These are phyloP conservation scores for Isabelozyma gotoi DNA, from an alignment of 805 yeast genomes.

Conservation along the genomic window DNA sequence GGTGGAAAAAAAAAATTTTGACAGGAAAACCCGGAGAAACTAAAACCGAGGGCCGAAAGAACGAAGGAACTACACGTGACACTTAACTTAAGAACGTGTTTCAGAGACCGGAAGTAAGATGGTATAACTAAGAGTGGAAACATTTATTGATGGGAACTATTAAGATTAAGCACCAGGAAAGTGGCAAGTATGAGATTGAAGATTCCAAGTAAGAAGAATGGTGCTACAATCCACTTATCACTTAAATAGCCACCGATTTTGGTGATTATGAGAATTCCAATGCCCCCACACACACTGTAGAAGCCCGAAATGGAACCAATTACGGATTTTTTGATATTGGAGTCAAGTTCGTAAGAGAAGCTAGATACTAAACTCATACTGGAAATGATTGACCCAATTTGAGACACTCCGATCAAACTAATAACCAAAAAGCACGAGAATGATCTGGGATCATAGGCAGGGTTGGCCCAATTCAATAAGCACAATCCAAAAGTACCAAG, in stretches of 20 bases:
- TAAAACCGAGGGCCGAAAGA: background rate
- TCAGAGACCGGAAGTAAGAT: background rate
- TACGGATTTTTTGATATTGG: slow-evolving; percentile 43
- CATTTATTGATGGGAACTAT: too few species aligned
- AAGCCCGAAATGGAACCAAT: slow-evolving; percentile 72
- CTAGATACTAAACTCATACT: slow-evolving; percentile 58
- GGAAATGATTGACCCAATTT: slow-evolving; percentile 59
- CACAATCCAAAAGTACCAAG: slow-evolving; percentile 39
- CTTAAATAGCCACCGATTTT: slow-evolving; percentile 63
- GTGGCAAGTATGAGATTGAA: slow-evolving; percentile 31
- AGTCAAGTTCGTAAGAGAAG: slow-evolving; percentile 19
- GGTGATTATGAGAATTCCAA: slow-evolving; percentile 61
- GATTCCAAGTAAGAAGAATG: slow-evolving; percentile 53
- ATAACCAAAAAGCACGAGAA: slow-evolving; percentile 40
- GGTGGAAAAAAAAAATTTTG: background rate
- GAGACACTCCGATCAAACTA: slow-evolving; percentile 53
- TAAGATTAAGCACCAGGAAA: background rate
- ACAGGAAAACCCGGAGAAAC: background rate
- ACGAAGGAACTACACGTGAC: background rate
- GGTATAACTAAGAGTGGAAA: too few species aligned
- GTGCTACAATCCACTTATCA: slow-evolving; percentile 56
- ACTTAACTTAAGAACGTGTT: too few species aligned
- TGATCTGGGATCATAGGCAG: slow-evolving; percentile 31
- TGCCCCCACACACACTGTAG: slow-evolving; percentile 65
- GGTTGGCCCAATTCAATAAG: slow-evolving; percentile 10